Evolutionary conservation across 352 stramenopile genomes (phyloP), one percentile per base, ranked within the genome.

Genomic region (Aphanomyces stellatus): DNA sequence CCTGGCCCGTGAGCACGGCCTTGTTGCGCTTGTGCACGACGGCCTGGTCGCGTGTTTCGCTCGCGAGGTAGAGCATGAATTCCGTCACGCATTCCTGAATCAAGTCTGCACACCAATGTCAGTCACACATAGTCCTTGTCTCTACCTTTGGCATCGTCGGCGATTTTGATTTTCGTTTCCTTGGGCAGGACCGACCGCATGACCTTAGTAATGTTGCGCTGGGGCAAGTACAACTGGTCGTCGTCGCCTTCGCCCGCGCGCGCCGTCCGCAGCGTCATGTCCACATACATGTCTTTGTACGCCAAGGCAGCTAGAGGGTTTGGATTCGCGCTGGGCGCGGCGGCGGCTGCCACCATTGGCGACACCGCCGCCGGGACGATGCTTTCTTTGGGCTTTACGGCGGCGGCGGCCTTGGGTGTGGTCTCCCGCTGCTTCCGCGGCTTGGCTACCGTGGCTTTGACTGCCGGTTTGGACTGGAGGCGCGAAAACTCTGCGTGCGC

Each of bases 61-160:
- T 94, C 34, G 82, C 90, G 34, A 92, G 73, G 40, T 87, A 94
- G 40, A 94, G 53, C 13, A 94, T 61, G 55, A 94, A 94, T 72
- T 94, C 85, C 0, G 81, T 92, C 42, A 87, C 82, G 25, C 85
- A 94, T 63, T 94, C 85, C 62, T 94, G 85, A 79, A 94, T 88
- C 34, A 92, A 81, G 56, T 75, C 73, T 24, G 85, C 76, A 7
- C 17, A 25, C 7, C n/a, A 7, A 24, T 55, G n/a, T n/a, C n/a
- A 28, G 10, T 17, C 24, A 57, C 30, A 49, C n/a, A 55, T 10
- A 33, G 11, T 15, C 27, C 1, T 30, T 37, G 51, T 25, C 30
- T 37, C 17, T 65, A 67, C 60, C 60, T 60, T 67, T 67, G 2
- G 85, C 85, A 27, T 88, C 81, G n/a, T 91, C 85, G 56, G 85